These are phyloP conservation scores for Dunaliella primolecta DNA, from an alignment of 139 green algal species.

Conservation along the genomic window DNA sequence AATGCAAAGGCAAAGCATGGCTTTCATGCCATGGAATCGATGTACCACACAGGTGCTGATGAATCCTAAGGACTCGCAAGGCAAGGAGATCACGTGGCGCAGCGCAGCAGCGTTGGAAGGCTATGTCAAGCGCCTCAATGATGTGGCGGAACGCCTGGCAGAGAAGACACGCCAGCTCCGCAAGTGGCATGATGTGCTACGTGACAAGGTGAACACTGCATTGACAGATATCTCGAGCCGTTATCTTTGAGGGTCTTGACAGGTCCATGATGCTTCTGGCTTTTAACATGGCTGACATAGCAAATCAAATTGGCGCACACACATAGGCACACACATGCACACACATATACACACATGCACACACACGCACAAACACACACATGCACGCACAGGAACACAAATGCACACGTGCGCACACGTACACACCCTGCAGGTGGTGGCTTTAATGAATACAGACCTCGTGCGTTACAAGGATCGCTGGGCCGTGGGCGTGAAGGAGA, in stretches of 20 bases:
- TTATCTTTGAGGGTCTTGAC: neutral
- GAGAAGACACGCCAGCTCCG: slow-evolving; percentile 55
- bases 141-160: slow-evolving; percentile 48
- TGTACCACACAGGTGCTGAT: slow-evolving; percentile 70
- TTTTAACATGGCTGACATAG: too few species aligned
- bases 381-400: too few species aligned
- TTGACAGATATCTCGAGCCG: too few species aligned
- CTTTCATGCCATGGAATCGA: too few species aligned
- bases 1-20: too few species aligned
- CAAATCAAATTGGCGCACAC: too few species aligned
- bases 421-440: slow-evolving; percentile 39
- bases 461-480: slow-evolving; percentile 68
- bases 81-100: slow-evolving; percentile 75
- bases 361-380: too few species aligned
- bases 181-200: slow-evolving; percentile 55
- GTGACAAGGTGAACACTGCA: slow-evolving; percentile 42
- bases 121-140: slow-evolving; percentile 63
- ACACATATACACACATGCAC: too few species aligned
- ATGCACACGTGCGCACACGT: too few species aligned
- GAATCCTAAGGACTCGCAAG: slow-evolving; percentile 65
- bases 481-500: slow-evolving; percentile 64
- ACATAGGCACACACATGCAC: too few species aligned
- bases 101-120: slow-evolving; percentile 67
- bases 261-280: too few species aligned
- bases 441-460: slow-evolving; percentile 66